Evolutionary conservation across 495 filamentous ascomycete genomes (phyloP), one percentile per base, ranked within the genome.

Genomic region (Collariella sp.): DNA sequence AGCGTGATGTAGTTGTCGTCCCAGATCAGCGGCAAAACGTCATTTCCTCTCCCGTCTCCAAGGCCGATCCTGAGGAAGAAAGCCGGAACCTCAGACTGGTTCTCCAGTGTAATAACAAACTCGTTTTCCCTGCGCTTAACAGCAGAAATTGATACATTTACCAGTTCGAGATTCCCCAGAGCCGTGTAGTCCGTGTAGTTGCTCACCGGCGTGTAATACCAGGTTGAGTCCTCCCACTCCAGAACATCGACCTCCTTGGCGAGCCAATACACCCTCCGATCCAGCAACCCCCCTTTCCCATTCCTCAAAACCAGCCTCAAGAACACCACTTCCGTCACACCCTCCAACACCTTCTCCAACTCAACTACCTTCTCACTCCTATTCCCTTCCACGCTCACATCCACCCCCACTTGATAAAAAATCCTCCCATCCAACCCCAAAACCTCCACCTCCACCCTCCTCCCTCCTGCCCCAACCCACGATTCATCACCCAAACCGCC

Each of bases 201-300:
- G 9, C 67, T 75, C 1, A 83, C 77, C 0, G 80, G 82, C 0
- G 82, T 85, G 51, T 65, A 67, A 55, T 75, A 83, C 79, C 79
- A 86, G 1, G 69, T 75, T 7, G 81, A 80, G 0, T 73, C 65
- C 0, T 70, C 68, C 80, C 81, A 83, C 34, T 79, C 69, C 11
- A 85, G 58, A 5, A 64, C 68, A 52, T 85, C 82, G 0, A 68
- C 47, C 2, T 67, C 61, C 7, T 66, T 62, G 9, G 78, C 58
- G 0, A 85, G 56, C 83, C 83, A 85, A 68, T 85, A 86, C 0
- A 83, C 76, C 52, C 83, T 84, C 1, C 81, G 71, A 54, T 79
- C 83, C 0, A 83, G 54, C 5, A 68, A 52, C 0, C 46, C 41
- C 0, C 62, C 65, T 2, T 67, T 54, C 7, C 47, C 60, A 24